Base-by-base conservation (phyloP, 2,329 filamentous ascomycete species). In the Xylariales sp. region DNA sequence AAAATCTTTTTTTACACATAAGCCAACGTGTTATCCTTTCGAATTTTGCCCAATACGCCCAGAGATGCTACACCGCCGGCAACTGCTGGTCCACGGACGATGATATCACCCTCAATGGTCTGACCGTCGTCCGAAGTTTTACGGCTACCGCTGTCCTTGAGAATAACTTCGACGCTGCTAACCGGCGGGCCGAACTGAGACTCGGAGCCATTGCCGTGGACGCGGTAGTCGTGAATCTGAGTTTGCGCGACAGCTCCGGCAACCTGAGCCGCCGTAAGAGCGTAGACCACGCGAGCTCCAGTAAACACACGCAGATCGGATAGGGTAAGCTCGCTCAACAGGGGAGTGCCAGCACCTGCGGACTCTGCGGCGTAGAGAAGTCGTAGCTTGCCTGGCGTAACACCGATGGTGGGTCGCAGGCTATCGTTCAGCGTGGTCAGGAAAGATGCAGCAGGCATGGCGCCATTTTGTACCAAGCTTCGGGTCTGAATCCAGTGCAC, bases 221-320 rank as follows among this genome's bases (percentile, higher is more conserved):
- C 71, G 48, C 91, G 72, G 60, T 97, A 97, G 58, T 97, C 91
- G 55, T 87, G 94, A 27, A 90, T 74, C 44, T 87, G 82, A 6
- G 87, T 95, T 65, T 97, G 91, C 1, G 84, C 71, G n/a, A 95
- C 78, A 1, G 90, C 84, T 25, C 93, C 93, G 3, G 90, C 91
- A n/a, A 97, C 86, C 43, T 79, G 78, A 17, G 88, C 70, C 1
- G 85, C 81, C 14, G 88, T 85, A 38, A 98, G 71, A 4, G 89
- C 90, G 60, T 97, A 95, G 35, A 94, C 72, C 40, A 96, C 72
- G 36, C 88, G 79, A 2, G 88, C 83, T 19, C 84, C 78, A 2
- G 85, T 87, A 60, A 89, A 87, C 37, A 94, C 75, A 31, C 90
- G 81, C 40, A 97, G 65, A 54, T 96, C 88, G 0, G 85, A 88